These are phyloP conservation scores for Phaeoacremonium minimum DNA, from an alignment of 2,329 filamentous ascomycete species.

Conservation along the genomic window DNA sequence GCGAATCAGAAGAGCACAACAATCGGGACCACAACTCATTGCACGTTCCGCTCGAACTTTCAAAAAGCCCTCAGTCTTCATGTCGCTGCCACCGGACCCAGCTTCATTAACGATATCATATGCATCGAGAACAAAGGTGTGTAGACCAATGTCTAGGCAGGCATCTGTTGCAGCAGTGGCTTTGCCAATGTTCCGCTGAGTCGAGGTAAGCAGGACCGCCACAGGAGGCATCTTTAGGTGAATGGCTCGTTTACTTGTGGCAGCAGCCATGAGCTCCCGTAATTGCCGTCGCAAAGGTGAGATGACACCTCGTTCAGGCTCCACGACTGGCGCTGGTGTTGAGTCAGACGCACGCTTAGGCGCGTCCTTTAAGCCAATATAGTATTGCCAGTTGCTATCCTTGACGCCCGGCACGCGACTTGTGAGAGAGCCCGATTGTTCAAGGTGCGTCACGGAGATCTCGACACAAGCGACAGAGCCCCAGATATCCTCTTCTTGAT, in stretches of 20 bases:
- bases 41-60: constrained; percentile 85
- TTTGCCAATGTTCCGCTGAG: constrained; percentile 91
- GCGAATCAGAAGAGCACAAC: constrained; percentile 78
- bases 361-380: constrained; percentile 70
- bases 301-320: constrained; percentile 45
- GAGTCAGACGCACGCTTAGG: constrained; percentile 44
- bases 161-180: constrained; percentile 71
- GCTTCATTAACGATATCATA: constrained; percentile 95
- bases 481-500: constrained; percentile 69
- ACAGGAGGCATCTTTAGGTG: constrained; percentile 84
- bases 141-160: constrained; percentile 84
- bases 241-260: constrained; percentile 82
- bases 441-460: constrained; percentile 80
- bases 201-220: constrained; percentile 83
- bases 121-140: constrained; percentile 83
- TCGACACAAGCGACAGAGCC: constrained; percentile 84
- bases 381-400: constrained; percentile 82
- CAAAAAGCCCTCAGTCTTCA: constrained; percentile 89
- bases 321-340: constrained; percentile 33
- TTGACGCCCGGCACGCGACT: constrained; percentile 73
- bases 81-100: constrained; percentile 78
- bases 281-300: constrained; percentile 65
- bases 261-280: constrained; percentile 79
- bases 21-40: constrained; percentile 79
- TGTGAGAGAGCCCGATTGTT: constrained; percentile 84